Evolutionary conservation across 805 yeast genomes (phyloP), one percentile per base, ranked within the genome.

Genomic region (Kurtzmaniella cleridarum): DNA sequence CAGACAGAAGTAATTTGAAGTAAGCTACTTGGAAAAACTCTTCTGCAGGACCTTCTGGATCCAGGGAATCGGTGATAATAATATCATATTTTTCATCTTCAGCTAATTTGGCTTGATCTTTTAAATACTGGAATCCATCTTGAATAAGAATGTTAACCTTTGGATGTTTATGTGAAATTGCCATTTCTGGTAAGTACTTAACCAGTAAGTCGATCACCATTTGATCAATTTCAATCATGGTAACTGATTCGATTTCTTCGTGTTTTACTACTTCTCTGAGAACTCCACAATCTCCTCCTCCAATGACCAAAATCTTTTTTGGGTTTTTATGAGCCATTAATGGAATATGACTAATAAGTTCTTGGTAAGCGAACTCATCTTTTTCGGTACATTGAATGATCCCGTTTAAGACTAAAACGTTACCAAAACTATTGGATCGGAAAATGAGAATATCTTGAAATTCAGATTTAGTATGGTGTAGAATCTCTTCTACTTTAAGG

Each of bases 281-380:
- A 15, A 89, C 96, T 44, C 97, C 97, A 47, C 97, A 95, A 59
- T 89, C 97, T 32, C 97, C 97, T 18, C 97, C 97, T 20, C 97
- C 97, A 51, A 89, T 85, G 24, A 89, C 93, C 37, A 89, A 73
- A 8, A 88, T 95, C 39, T 72, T 75, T 49, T 75, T 76, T 1
- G 97, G 96, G 31, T 69, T 53, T 3, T 78, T 76, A 62, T 89
- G 97, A 9, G 86, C 65, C 75, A 81, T 79, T 41, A 90, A 54
- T 3, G 96, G 90, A 23, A 87, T 62, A 59, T 90, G 95, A 2
- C 95, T 67, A 45, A 89, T 90, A 80, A 87, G 78, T 58, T 89
- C 97, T 64, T 89, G 97, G 61, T 89, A 89, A 10, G 95, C 88
- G 60, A 86, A 89, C 60, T 89, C 97, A 61, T 90, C 97, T 42